Evolutionary conservation across 208 protist genomes (phyloP).

Genomic region (Leishmania gerbilli): DNA sequence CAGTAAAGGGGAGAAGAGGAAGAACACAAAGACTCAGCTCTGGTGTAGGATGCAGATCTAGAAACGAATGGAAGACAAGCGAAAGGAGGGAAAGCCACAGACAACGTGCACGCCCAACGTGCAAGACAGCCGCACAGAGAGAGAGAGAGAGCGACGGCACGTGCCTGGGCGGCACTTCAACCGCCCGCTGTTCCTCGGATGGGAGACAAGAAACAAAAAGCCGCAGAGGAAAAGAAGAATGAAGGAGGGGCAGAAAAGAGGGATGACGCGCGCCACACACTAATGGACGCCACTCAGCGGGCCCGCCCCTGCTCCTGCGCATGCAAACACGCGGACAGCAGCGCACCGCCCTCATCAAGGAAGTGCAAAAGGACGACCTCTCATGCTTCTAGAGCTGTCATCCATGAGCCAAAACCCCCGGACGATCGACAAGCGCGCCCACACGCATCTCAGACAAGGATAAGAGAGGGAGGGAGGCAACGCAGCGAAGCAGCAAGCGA

Average conservation of each 20-base stretch:
- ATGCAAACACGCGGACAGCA: background rate
- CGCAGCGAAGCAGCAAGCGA: background rate
- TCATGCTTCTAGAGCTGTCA: background rate
- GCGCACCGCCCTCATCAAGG: background rate
- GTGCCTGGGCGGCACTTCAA: background rate
- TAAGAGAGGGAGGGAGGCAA: background rate
- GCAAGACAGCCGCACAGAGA: background rate
- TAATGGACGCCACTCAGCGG: background rate
- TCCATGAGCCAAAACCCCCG: background rate
- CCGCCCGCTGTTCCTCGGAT: background rate
- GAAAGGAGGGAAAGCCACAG: background rate
- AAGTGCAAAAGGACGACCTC: background rate
- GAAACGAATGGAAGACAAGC: background rate
- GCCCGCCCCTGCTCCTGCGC: background rate
- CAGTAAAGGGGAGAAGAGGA: background rate
- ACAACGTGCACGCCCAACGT: background rate
- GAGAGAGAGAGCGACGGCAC: background rate
- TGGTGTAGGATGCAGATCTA: background rate
- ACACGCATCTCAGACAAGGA: background rate
- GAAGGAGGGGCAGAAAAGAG: background rate
- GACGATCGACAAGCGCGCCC: background rate
- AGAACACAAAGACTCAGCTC: background rate
- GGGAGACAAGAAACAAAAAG: too few relatives aligned
- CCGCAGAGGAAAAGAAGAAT: background rate
- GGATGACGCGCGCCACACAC: background rate